A percentile compares a stretch with the other conserved stretches of the same genome.
These are phyloP conservation scores for Lichtheimia ornata DNA, from an alignment of 371 early-diverging fungal species.

Conservation along the genomic window DNA sequence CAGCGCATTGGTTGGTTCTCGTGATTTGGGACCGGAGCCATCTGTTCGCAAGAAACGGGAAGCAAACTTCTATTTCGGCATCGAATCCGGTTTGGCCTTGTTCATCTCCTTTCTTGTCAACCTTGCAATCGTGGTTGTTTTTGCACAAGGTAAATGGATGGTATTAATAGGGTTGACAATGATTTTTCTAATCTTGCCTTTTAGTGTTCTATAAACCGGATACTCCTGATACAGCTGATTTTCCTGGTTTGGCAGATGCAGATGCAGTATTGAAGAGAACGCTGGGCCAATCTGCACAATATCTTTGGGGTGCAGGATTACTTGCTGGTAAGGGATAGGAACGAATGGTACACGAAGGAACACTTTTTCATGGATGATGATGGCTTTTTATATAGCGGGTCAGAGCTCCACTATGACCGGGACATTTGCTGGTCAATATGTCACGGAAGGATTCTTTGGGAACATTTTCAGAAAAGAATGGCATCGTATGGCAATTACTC, in stretches of 20 bases:
- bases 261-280: constrained; percentile 55
- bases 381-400: constrained; percentile 42
- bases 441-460: constrained; percentile 68
- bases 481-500: constrained; percentile 70
- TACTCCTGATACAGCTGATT: constrained; percentile 17
- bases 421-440: constrained; percentile 76
- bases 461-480: constrained; percentile 65
- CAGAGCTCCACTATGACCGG: constrained; percentile 80
- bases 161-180: neutral
- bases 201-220: constrained; percentile 56
- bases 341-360: neutral
- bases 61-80: constrained; percentile 69
- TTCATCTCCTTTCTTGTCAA: constrained; percentile 72
- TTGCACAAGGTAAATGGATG: constrained; percentile 41
- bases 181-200: neutral
- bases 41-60: constrained; percentile 55
- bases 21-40: constrained; percentile 52
- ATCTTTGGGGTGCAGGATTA: constrained; percentile 70
- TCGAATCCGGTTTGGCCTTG: constrained; percentile 69
- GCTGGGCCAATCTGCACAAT: constrained; percentile 59
- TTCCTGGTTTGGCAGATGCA: constrained; percentile 65
- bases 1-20: constrained; percentile 64
- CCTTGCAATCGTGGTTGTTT: constrained; percentile 70
- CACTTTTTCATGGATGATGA: neutral
- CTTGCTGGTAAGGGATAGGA: constrained; percentile 34